Conservation (phyloP, 768 basidiomycete genomes). For the Boletales sp. region DNA sequence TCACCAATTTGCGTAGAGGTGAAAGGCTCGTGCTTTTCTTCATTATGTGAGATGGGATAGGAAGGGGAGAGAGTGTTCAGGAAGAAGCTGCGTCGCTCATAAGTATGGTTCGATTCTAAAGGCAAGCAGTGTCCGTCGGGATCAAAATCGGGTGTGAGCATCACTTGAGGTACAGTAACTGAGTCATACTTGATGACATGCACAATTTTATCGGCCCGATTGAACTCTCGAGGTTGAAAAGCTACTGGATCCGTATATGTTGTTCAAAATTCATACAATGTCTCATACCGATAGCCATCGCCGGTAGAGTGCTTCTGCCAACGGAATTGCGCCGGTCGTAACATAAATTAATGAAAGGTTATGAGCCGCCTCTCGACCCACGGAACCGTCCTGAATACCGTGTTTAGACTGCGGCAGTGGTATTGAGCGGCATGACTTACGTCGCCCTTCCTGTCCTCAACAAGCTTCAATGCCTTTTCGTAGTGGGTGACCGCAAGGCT, state of each 20-base stretch:
- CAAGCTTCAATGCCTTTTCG: slow-evolving; percentile 54
- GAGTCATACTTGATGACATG: slow-evolving; percentile 2
- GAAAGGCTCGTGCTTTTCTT: slow-evolving; percentile 9
- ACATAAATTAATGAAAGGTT: slow-evolving; percentile 84
- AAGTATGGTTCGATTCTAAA: background rate
- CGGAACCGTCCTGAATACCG: slow-evolving; percentile 41
- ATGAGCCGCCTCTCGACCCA: slow-evolving; percentile 80
- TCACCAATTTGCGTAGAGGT: slow-evolving; percentile 11
- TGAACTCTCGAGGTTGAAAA: too few species aligned
- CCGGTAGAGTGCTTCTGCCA: slow-evolving; percentile 68
- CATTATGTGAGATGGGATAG: slow-evolving; percentile 6
- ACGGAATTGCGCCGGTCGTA: slow-evolving; percentile 66
- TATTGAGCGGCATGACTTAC: slow-evolving; percentile 26
- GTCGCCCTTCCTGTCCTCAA: slow-evolving; percentile 37
- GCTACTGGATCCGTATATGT: too few species aligned
- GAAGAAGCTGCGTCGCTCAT: background rate
- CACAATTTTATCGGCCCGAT: too few species aligned
- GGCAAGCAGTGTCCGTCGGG: background rate
- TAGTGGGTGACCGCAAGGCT: slow-evolving; percentile 85
- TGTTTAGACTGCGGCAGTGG: background rate
- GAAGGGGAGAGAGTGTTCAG: background rate
- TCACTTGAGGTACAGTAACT: background rate
- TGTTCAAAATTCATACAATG: background rate
- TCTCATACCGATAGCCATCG: slow-evolving; percentile 78
- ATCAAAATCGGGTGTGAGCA: slow-evolving; percentile 8